Evolutionary conservation across 495 filamentous ascomycete genomes (phyloP).

Genomic region (Neohortaea acidophila): DNA sequence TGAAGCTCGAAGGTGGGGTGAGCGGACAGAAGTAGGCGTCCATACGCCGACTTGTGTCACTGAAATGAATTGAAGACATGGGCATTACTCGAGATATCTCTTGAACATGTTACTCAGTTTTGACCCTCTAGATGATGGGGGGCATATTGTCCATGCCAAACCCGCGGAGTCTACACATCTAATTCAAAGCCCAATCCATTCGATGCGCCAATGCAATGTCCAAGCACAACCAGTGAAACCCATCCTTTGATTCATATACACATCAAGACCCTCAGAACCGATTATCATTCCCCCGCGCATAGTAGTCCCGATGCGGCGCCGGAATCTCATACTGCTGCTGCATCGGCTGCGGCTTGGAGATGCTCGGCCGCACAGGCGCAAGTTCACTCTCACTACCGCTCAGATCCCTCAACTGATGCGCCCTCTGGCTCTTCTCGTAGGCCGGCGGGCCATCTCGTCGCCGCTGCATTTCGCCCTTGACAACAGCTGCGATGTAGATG

Average conservation of each 20-base stretch:
- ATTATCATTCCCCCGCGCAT: background rate
- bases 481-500: constrained; percentile 14
- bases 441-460: background rate
- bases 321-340: too few relatives aligned
- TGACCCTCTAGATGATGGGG: too few relatives aligned
- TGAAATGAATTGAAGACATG: too few relatives aligned
- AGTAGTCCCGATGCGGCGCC: background rate
- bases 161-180: background rate
- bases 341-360: too few relatives aligned
- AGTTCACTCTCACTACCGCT: background rate
- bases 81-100: too few relatives aligned
- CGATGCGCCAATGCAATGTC: background rate
- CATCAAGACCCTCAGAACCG: background rate
- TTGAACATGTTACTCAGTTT: too few relatives aligned
- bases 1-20: too few relatives aligned
- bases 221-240: background rate
- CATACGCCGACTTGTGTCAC: too few relatives aligned
- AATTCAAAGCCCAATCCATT: background rate
- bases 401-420: background rate
- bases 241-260: background rate
- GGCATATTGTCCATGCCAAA: too few relatives aligned
- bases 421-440: constrained; percentile 4
- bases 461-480: constrained; percentile 19
- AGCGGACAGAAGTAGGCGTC: too few relatives aligned
- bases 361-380: too few relatives aligned